Conservation (phyloP, 805 yeast genomes). For the Ogataea allantospora region DNA sequence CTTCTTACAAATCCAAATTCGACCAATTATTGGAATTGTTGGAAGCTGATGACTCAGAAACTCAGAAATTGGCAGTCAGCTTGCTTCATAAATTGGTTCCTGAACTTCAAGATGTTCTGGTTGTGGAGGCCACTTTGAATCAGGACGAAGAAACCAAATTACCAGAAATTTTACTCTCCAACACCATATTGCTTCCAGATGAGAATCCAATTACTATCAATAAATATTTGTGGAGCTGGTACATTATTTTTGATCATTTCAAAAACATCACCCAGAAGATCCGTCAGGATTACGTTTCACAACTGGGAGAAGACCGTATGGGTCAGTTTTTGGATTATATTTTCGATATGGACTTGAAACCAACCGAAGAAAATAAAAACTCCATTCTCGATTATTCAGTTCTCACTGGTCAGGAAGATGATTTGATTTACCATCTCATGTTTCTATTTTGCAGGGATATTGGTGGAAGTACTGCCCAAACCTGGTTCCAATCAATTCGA, state of each 20-base stretch:
- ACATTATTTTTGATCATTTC: conserved; percentile 58
- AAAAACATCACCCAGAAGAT: conserved; percentile 62
- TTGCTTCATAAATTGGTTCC: conserved; percentile 42
- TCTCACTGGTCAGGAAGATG: conserved; percentile 18
- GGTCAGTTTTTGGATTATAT: conserved; percentile 50
- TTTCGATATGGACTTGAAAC: conserved; percentile 46
- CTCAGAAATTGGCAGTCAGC: conserved; percentile 44
- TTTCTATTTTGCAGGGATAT: conserved; percentile 48
- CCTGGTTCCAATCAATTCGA: conserved; percentile 71
- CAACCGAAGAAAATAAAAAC: conserved; percentile 24
- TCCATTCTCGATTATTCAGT: conserved; percentile 29
- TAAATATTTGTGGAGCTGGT: conserved; percentile 67
- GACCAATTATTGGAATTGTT: conserved; percentile 37
- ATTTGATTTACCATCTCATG: conserved; percentile 45
- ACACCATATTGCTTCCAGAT: conserved; percentile 36
- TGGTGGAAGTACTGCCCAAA: conserved; percentile 60
- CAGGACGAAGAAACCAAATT: conserved; percentile 39
- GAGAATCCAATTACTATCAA: conserved; percentile 38
- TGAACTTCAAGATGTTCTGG: conserved; percentile 53
- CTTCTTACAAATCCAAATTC: conserved; percentile 33
- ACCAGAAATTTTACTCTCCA: conserved; percentile 41
- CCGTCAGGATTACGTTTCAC: conserved; percentile 57
- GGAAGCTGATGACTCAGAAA: conserved; percentile 27
- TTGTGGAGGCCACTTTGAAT: conserved; percentile 58
- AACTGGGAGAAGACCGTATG: conserved; percentile 53